Evolutionary conservation across 208 protist genomes (phyloP).

Genomic region (Cochliopodium minus): DNA sequence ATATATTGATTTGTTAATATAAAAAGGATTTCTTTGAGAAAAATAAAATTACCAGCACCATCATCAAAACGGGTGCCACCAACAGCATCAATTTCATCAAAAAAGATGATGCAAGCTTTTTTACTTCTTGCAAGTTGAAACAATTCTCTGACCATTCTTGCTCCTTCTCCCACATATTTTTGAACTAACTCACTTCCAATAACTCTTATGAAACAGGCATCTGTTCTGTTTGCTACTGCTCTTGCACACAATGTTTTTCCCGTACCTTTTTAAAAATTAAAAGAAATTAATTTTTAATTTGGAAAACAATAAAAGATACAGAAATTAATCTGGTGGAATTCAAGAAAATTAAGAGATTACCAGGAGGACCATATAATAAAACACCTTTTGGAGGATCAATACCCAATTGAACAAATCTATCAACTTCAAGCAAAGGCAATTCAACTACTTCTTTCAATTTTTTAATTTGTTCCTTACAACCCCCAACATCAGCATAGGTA

Average conservation of each 20-base stretch:
- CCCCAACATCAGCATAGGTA: conserved; percentile 98
- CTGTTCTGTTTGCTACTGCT: conserved; percentile 97
- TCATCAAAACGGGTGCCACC: conserved; percentile 62
- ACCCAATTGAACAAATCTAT: conserved; percentile 91
- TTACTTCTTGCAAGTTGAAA: conserved; percentile 97
- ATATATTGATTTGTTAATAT: too few species aligned
- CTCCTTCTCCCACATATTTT: conserved; percentile 97
- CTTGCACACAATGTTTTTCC: conserved; percentile 97
- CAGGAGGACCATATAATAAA: conserved; percentile 95
- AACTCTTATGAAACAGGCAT: conserved; percentile 98
- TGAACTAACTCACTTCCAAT: conserved; percentile 99
- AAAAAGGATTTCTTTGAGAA: neutral
- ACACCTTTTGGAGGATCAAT: conserved; percentile 99
- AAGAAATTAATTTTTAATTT: neutral
- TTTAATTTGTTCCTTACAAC: conserved; percentile 97
- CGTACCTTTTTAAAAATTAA: conserved; percentile 37
- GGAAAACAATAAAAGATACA: too few species aligned
- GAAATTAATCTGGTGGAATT: too few species aligned
- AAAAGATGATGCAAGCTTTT: conserved; percentile 99
- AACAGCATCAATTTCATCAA: conserved; percentile 99
- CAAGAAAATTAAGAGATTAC: too few species aligned
- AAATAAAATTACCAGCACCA: conserved; percentile 31
- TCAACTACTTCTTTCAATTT: conserved; percentile 98
- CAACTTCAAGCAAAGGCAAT: conserved; percentile 95
- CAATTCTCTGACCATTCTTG: conserved; percentile 96